Conservation (phyloP, 257 asterid genomes). For the Nicotiana benthamiana region DNA sequence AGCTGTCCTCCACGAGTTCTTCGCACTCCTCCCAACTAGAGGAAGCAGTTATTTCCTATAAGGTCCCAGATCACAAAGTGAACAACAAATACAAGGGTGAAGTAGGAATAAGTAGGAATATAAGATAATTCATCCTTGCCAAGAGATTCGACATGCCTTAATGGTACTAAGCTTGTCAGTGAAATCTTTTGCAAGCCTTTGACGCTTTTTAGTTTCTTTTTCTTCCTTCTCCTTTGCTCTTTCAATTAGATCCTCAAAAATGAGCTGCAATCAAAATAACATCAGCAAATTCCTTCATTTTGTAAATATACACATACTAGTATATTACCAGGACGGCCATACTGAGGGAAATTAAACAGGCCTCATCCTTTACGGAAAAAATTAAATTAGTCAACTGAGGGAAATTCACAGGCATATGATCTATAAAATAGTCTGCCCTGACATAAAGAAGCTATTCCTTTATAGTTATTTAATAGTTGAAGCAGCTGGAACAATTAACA, state of each 20-base stretch:
- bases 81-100: neutral
- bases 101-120: neutral
- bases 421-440: neutral
- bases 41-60: slow-evolving; percentile 60
- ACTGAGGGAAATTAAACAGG: neutral
- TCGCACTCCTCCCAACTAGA: slow-evolving; percentile 89
- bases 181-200: slow-evolving; percentile 80
- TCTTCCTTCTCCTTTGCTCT: slow-evolving; percentile 97
- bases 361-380: neutral
- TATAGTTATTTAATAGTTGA: neutral
- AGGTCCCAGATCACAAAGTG: neutral
- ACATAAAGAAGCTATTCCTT: neutral
- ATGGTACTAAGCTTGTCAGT: slow-evolving; percentile 57
- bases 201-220: slow-evolving; percentile 85
- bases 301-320: neutral
- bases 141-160: slow-evolving; percentile 47
- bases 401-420: neutral
- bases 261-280: slow-evolving; percentile 47
- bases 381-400: neutral
- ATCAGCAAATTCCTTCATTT: neutral
- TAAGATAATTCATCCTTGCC: neutral
- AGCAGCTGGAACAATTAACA: neutral
- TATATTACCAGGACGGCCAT: neutral
- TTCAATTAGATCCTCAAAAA: slow-evolving; percentile 75
- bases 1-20: slow-evolving; percentile 69